phyloP scores from a whole-genome alignment of 768 basidiomycete species.

The Termitomyces sp. region DNA sequence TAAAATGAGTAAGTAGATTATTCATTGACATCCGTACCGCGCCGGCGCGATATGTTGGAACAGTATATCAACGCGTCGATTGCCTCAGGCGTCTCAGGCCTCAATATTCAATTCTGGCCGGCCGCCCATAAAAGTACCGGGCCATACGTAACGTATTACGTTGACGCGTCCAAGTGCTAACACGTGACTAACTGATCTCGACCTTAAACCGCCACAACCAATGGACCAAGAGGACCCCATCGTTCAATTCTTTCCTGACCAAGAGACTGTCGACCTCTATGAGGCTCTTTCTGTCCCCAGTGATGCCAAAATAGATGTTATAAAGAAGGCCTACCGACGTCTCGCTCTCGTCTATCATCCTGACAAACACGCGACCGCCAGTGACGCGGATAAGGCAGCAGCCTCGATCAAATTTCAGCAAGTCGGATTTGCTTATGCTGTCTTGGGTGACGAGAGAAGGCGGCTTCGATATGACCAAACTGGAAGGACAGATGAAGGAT shows the following conservation, averaged over 20 bases:
- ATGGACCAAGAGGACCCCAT: conserved; percentile 79
- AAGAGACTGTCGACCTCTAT: conserved; percentile 77
- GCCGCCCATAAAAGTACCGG: too few species aligned
- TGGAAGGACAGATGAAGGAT: conserved; percentile 81
- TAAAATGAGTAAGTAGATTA: not conserved
- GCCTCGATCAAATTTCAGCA: conserved; percentile 86
- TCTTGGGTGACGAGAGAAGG: conserved; percentile 77
- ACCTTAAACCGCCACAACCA: conserved; percentile 16
- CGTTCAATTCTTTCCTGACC: conserved; percentile 72
- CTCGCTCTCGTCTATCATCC: conserved; percentile 84
- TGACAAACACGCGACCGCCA: conserved; percentile 76
- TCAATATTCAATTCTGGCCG: too few species aligned
- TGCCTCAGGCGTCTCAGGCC: too few species aligned
- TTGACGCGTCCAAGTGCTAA: not conserved
- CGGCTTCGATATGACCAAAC: conserved; percentile 80
- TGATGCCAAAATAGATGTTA: conserved; percentile 59
- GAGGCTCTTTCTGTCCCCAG: conserved; percentile 58
- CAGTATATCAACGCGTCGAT: too few species aligned
- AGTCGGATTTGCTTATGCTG: conserved; percentile 90
- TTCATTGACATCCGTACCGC: not conserved
- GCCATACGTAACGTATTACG: too few species aligned
- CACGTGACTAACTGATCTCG: conserved; percentile 12
- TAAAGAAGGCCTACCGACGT: conserved; percentile 83
- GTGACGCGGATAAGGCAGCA: conserved; percentile 58
- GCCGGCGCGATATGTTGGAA: too few species aligned